phyloP scores from a whole-genome alignment of 108 stramenopile species.

The Bacterosira constricta region DNA sequence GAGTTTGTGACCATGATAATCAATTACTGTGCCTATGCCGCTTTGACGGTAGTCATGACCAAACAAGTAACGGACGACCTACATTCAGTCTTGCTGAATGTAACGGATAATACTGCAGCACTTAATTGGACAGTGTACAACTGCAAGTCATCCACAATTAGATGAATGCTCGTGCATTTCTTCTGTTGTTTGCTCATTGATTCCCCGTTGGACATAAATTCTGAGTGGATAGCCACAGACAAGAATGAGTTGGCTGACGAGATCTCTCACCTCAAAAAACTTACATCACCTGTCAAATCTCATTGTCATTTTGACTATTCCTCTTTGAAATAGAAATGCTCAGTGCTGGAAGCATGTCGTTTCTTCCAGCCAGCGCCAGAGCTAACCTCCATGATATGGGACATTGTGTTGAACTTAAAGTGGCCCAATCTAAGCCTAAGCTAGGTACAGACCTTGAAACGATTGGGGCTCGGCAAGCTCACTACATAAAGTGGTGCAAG shows the following conservation, averaged over 20 bases:
- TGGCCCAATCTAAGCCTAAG: background rate
- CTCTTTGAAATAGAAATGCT: background rate
- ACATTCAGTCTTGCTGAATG: background rate
- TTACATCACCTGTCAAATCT: background rate
- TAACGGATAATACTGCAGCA: background rate
- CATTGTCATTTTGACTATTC: constrained; percentile 17
- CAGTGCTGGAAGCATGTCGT: background rate
- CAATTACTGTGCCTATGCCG: background rate
- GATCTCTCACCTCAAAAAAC: constrained; percentile 16
- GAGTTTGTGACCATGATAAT: constrained; percentile 17
- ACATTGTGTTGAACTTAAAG: background rate
- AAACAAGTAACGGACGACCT: background rate
- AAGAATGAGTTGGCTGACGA: constrained; percentile 19
- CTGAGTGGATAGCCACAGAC: background rate
- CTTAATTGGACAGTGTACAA: background rate
- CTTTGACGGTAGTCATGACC: background rate
- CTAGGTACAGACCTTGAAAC: background rate
- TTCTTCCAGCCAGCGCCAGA: background rate
- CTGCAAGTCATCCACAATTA: background rate
- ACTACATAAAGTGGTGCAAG: background rate
- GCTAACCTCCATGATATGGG: background rate
- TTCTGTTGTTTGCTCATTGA: constrained; percentile 3
- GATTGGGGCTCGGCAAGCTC: background rate
- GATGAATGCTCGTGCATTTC: background rate
- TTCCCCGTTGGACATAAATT: background rate